Percentiles rank a stretch among this genome's conserved stretches.
Conservation (phyloP, 2,329 filamentous ascomycete species). For the Botrytis hyacinthi region DNA sequence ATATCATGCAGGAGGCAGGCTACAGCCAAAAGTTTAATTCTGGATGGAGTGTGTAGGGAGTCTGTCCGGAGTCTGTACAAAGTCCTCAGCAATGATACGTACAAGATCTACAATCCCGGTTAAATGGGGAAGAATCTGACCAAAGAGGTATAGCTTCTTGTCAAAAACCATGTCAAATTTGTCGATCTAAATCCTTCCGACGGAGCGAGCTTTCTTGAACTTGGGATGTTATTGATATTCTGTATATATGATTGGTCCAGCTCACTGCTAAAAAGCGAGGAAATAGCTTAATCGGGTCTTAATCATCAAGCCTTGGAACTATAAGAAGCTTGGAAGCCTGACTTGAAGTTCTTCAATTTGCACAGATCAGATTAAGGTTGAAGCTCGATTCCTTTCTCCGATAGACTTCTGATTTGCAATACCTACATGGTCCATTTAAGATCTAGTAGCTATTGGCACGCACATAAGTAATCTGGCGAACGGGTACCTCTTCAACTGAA, state of each 20-base stretch:
- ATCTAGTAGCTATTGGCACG: not conserved
- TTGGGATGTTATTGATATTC: not conserved
- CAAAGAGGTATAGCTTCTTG: not conserved
- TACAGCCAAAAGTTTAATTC: not conserved
- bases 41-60: not conserved
- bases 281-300: not conserved
- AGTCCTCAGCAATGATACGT: not conserved
- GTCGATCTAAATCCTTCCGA: not conserved
- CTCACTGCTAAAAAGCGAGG: accelerated
- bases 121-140: not conserved
- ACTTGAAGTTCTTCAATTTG: not conserved
- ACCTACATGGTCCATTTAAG: not conserved
- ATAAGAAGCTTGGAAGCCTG: not conserved
- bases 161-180: not conserved
- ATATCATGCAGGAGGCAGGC: not conserved
- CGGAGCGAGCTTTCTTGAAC: not conserved
- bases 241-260: not conserved
- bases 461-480: not conserved
- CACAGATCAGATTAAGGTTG: not conserved
- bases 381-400: not conserved
- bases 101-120: conserved; percentile 5
- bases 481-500: not conserved
- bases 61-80: not conserved
- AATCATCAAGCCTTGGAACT: not conserved
- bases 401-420: not conserved